Conservation (phyloP, 2,329 filamentous ascomycete genomes). For the Huntiella decipiens region DNA sequence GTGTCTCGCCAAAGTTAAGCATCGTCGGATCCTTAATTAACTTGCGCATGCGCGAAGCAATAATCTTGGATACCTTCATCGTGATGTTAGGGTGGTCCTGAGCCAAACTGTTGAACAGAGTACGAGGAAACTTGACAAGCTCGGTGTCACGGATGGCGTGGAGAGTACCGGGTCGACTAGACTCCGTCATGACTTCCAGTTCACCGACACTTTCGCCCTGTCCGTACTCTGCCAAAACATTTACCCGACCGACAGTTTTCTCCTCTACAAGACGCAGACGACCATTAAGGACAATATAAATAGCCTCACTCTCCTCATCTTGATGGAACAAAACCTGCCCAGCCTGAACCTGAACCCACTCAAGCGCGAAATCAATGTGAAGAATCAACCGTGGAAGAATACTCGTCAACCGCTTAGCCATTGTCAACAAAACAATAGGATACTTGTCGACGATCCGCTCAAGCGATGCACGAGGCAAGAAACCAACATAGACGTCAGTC, state of each 20-base stretch:
- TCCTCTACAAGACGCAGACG: conserved; percentile 73
- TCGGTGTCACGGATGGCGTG: conserved; percentile 96
- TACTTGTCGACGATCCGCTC: conserved; percentile 87
- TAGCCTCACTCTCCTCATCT: conserved; percentile 89
- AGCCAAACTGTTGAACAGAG: conserved; percentile 90
- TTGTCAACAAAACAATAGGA: conserved; percentile 78
- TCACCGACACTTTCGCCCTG: conserved; percentile 97
- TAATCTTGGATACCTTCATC: conserved; percentile 97
- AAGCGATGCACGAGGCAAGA: conserved; percentile 65
- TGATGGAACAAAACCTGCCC: conserved; percentile 90
- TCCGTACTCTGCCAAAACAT: conserved; percentile 77
- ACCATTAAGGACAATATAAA: conserved; percentile 93
- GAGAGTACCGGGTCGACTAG: conserved; percentile 69
- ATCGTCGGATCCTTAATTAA: conserved; percentile 65
- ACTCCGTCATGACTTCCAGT: conserved; percentile 91
- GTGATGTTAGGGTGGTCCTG: conserved; percentile 96
- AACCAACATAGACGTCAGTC: conserved; percentile 95
- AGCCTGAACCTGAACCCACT: conserved; percentile 94
- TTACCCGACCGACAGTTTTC: conserved; percentile 60
- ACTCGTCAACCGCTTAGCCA: conserved; percentile 86
- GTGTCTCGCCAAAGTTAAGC: conserved; percentile 40
- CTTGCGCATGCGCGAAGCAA: conserved; percentile 82
- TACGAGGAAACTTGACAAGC: conserved; percentile 86
- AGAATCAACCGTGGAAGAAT: conserved; percentile 76
- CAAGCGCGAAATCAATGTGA: conserved; percentile 93